phyloP scores from a whole-genome alignment of 169 alveolate species.

The Plasmodium inui region DNA sequence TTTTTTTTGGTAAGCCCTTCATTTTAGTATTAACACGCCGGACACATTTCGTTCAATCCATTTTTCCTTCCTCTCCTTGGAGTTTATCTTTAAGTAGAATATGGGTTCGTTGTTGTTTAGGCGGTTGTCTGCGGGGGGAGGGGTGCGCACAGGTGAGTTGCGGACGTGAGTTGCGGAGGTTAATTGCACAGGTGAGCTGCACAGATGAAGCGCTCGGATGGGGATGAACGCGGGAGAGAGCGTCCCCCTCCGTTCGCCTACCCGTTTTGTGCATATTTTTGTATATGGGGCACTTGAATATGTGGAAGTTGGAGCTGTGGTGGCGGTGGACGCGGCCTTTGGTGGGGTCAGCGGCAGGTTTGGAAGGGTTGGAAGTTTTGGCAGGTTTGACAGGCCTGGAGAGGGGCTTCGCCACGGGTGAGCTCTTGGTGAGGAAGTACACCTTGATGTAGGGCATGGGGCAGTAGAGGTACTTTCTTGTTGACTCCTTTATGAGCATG shows the following conservation, averaged over 20 bases:
- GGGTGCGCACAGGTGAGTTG: background rate
- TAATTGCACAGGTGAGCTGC: background rate
- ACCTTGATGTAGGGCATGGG: constrained; percentile 70
- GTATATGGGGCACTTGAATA: constrained; percentile 69
- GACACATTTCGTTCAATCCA: constrained; percentile 69
- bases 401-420: constrained; percentile 1
- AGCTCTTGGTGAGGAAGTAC: constrained; percentile 17
- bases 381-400: background rate
- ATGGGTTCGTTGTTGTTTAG: constrained; percentile 38
- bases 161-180: background rate
- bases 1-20: background rate
- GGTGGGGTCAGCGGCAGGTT: background rate
- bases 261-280: constrained; percentile 66
- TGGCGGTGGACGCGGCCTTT: background rate
- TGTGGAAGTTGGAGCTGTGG: background rate
- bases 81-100: constrained; percentile 60
- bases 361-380: background rate
- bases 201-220: too few relatives aligned
- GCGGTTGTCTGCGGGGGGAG: constrained; percentile 23
- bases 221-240: background rate
- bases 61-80: constrained; percentile 60
- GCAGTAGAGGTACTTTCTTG: constrained; percentile 34
- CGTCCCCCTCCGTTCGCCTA: background rate
- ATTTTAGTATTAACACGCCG: constrained; percentile 51
- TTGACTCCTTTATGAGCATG: constrained; percentile 43